Base-by-base conservation (phyloP, 2,329 filamentous ascomycete genomes). In the Alternaria gaisen region DNA sequence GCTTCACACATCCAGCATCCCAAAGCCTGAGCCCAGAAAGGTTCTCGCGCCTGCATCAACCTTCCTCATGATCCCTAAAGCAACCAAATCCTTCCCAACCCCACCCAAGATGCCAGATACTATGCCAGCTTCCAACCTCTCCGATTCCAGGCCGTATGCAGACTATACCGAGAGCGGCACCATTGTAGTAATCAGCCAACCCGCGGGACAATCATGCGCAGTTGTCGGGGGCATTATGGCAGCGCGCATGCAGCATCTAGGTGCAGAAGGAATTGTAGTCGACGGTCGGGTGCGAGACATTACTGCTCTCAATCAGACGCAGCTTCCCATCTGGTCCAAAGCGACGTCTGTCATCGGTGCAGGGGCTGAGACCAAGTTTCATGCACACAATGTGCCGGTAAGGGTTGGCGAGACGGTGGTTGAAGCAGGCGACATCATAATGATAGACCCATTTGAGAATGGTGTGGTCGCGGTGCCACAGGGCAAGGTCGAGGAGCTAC, bases 181-280 rank as follows among this genome's bases (percentile, higher is more conserved):
- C 1, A 83, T 93, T 54, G 86, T 89, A 4, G 80, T 93, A 4
- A 83, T 93, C 60, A 85, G 87, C 62, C 90, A 93, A 70, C 89
- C 90, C 0, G 71, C 81, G 0, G 83, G 82, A 1, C 90, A 92
- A 73, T 84, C 83, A 53, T 92, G 91, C 77, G 91, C 91, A 6
- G 84, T 91, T 8, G 84, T 91, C 6, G 91, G 91, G n/a, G 91
- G 91, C 18, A 91, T 93, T 65, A 91, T 93, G 85, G 91, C 89
- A 5, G 81, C 86, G 30, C 83, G 91, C 20, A 90, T 93, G 85
- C 87, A 88, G 69, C 75, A 84, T 14, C 82, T 89, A 11, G 85
- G 86, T 14, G 86, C 86, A 18, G 81, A 82, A 66, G 90, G 84
- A 3, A 84, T 90, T 11, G 79, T 93, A n/a, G 88, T 92, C 8